phyloP scores from a whole-genome alignment of 305 asterid genomes.

The Solanum hybrid region DNA sequence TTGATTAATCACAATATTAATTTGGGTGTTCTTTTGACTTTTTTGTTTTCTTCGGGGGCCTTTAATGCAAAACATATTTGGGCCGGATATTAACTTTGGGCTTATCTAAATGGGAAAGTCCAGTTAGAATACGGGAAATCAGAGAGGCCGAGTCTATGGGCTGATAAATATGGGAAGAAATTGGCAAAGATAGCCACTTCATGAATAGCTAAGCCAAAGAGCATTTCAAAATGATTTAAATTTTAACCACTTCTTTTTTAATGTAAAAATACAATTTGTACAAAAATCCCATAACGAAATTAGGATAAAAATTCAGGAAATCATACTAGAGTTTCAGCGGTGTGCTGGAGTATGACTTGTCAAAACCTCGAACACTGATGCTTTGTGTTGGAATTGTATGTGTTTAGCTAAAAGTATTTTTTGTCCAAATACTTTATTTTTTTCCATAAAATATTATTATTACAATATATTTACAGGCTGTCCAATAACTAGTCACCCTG shows the following conservation, averaged over 20 bases:
- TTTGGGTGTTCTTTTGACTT: neutral
- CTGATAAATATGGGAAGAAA: neutral
- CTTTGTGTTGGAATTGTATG: neutral
- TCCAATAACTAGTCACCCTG: neutral
- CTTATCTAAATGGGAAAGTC: neutral
- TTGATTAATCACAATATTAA: neutral
- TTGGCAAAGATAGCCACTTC: neutral
- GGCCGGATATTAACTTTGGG: neutral
- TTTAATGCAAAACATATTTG: neutral
- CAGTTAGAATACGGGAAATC: neutral
- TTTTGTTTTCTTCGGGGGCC: neutral
- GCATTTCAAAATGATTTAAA: neutral
- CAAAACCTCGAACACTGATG: neutral
- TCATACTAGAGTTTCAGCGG: neutral
- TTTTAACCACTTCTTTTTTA: neutral
- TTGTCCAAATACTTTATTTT: neutral
- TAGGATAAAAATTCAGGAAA: neutral
- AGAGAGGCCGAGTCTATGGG: too few relatives aligned
- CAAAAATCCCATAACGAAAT: neutral
- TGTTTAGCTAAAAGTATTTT: neutral
- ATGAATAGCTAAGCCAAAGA: neutral
- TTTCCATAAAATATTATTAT: too few relatives aligned
- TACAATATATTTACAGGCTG: neutral
- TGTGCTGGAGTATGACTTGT: neutral
- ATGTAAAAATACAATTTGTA: neutral